Percentiles rank a stretch among this genome's conserved stretches.
Evolutionary conservation across 371 early-diverging fungal species (phyloP).

Genomic region (Globomyces sp.): DNA sequence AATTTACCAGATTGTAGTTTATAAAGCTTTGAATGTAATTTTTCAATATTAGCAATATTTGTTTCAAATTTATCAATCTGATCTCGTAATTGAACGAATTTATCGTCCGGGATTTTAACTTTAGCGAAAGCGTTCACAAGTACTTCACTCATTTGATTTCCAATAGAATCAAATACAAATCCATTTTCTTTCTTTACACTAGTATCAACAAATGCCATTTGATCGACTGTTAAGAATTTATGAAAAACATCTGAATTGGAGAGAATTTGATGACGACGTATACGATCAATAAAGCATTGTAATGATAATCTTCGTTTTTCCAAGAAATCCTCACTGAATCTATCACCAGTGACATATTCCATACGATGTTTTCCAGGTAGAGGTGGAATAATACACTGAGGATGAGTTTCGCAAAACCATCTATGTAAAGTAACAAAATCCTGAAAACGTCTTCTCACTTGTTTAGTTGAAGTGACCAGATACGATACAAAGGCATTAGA

Average conservation of each 20-base stretch:
- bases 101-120: constrained; percentile 82
- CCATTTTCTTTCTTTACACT: too few species aligned
- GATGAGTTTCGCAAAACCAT: constrained; percentile 67
- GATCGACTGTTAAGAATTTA: constrained; percentile 77
- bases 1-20: constrained; percentile 47
- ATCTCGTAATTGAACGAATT: constrained; percentile 79
- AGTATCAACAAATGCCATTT: constrained; percentile 43
- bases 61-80: constrained; percentile 78
- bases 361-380: constrained; percentile 88
- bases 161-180: neutral
- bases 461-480: constrained; percentile 65
- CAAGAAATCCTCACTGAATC: constrained; percentile 87
- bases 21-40: constrained; percentile 68
- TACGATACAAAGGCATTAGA: constrained; percentile 78
- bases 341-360: constrained; percentile 91
- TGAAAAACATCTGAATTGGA: constrained; percentile 65
- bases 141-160: constrained; percentile 68
- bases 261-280: constrained; percentile 86
- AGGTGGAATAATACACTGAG: constrained; percentile 84
- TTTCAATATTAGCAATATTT: constrained; percentile 74
- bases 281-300: constrained; percentile 74
- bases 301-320: constrained; percentile 70
- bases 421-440: constrained; percentile 90
- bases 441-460: constrained; percentile 52
- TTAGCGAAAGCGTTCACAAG: constrained; percentile 88